Percentiles rank a stretch among this genome's conserved stretches.
Evolutionary conservation across 2,329 filamentous ascomycete genomes (phyloP).

Genomic region (Colletotrichum eleusines): DNA sequence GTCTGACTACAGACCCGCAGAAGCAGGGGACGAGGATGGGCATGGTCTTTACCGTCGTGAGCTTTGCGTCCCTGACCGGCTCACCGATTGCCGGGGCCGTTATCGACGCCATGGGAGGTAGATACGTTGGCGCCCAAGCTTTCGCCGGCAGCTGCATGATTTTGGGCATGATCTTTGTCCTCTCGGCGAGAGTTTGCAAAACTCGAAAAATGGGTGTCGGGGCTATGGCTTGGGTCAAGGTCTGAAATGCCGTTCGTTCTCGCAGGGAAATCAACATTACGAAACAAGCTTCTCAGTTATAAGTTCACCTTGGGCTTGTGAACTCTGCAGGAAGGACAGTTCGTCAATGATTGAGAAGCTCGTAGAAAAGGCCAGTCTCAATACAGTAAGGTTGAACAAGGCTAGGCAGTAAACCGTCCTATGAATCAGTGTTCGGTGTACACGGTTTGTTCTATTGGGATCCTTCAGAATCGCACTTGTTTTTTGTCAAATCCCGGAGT

Average conservation of each 20-base stretch:
- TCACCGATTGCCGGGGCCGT: slow-evolving; percentile 53
- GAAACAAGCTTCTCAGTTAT: no score
- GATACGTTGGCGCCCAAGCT: slow-evolving; percentile 44
- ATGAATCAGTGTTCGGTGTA: no score
- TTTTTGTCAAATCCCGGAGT: no score
- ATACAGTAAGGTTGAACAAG: no score
- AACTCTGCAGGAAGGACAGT: no score
- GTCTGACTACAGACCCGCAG: slow-evolving; percentile 54
- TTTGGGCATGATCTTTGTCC: slow-evolving; percentile 38
- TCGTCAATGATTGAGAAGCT: no score
- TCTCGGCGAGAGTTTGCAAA: slow-evolving; percentile 38
- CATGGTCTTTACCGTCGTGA: slow-evolving; percentile 57
- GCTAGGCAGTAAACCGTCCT: no score
- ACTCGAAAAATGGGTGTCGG: slow-evolving; percentile 32
- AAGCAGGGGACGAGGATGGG: slow-evolving; percentile 59
- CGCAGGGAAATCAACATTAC: no score
- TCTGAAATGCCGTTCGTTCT: background rate
- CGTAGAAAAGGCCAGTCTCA: no score
- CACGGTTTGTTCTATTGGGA: no score
- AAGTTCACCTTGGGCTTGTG: no score
- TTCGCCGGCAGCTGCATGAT: slow-evolving; percentile 42
- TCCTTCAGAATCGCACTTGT: no score
- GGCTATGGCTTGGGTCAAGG: slow-evolving; percentile 20
- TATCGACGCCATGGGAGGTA: slow-evolving; percentile 44
- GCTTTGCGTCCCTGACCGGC: slow-evolving; percentile 57